A percentile compares a stretch with the other conserved stretches of the same genome.
Evolutionary conservation across 192 early-diverging fungal species (phyloP).

Genomic region (Dispira parvispora): DNA sequence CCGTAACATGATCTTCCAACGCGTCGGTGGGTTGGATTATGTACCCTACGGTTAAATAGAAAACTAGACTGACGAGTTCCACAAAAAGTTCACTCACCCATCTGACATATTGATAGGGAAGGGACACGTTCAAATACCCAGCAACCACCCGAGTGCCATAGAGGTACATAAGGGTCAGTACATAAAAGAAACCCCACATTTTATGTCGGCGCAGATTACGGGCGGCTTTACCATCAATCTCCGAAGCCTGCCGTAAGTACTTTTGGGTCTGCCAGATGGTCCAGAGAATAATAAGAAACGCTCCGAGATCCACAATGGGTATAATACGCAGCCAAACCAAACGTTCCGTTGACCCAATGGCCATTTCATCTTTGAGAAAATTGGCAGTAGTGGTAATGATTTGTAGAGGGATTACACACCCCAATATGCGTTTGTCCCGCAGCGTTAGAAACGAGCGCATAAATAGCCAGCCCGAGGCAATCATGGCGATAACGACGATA

Average conservation of each 20-base stretch:
- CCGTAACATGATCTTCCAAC: background rate
- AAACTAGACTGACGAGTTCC: constrained; percentile 27
- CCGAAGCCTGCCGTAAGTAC: constrained; percentile 24
- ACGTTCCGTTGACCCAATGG: constrained; percentile 33
- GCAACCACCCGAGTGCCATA: constrained; percentile 33
- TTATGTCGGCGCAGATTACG: constrained; percentile 30
- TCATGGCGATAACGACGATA: constrained; percentile 31
- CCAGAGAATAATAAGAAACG: constrained; percentile 28
- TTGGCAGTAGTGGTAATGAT: constrained; percentile 31
- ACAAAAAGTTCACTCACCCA: constrained; percentile 31
- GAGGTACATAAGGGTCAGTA: constrained; percentile 31
- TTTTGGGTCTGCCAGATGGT: constrained; percentile 34
- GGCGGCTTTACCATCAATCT: constrained; percentile 31
- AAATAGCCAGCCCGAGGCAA: constrained; percentile 41
- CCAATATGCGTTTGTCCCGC: constrained; percentile 35
- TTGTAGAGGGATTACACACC: constrained; percentile 31
- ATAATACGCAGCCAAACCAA: constrained; percentile 30
- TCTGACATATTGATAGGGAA: constrained; percentile 30
- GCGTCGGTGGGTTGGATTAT: background rate
- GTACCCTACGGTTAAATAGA: constrained; percentile 34
- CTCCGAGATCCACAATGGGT: constrained; percentile 28
- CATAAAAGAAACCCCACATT: constrained; percentile 34
- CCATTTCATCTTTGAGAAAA: constrained; percentile 25
- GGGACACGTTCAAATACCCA: constrained; percentile 22
- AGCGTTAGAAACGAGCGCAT: constrained; percentile 34